These are phyloP conservation scores for Penicillium canescens DNA, from an alignment of 495 filamentous ascomycete species.

Conservation along the genomic window DNA sequence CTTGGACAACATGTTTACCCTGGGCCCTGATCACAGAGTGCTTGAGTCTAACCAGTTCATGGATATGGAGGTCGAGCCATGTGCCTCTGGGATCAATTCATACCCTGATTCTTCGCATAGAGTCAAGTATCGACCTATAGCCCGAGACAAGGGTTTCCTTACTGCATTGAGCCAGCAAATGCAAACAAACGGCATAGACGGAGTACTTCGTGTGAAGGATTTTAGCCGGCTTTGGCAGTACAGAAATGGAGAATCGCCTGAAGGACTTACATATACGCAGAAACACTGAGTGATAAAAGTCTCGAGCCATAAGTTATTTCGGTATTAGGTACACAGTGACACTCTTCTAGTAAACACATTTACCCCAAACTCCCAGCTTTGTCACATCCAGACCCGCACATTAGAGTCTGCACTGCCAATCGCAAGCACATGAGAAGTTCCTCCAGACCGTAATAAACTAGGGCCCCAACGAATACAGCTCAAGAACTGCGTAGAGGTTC, in stretches of 20 bases:
- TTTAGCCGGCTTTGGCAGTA: slow-evolving; percentile 75
- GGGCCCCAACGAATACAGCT: slow-evolving; percentile 87
- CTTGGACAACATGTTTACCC: slow-evolving; percentile 72
- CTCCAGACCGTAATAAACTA: slow-evolving; percentile 49
- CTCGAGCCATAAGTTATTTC: background rate
- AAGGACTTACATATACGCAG: background rate
- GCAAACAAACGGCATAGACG: background rate
- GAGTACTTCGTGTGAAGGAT: slow-evolving; percentile 56
- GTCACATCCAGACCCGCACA: background rate
- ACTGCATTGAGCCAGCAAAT: background rate
- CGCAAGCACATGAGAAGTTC: background rate
- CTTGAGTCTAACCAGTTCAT: slow-evolving; percentile 36
- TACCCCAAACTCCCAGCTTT: too few species aligned
- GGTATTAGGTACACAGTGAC: background rate
- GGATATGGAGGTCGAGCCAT: slow-evolving; percentile 29
- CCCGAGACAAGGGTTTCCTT: slow-evolving; percentile 7
- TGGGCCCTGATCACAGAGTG: slow-evolving; percentile 27
- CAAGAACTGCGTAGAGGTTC: slow-evolving; percentile 81
- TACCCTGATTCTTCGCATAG: slow-evolving; percentile 1
- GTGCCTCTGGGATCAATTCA: background rate
- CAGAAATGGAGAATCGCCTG: slow-evolving; percentile 64
- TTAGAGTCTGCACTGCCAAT: slow-evolving; percentile 1
- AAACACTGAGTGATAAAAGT: background rate
- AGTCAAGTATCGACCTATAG: slow-evolving; percentile 2
- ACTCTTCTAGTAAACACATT: too few species aligned